Percentiles rank a stretch among this genome's conserved stretches.
Conservation (phyloP, 257 asterid genomes). For the Nicotiana tomentosiformis region DNA sequence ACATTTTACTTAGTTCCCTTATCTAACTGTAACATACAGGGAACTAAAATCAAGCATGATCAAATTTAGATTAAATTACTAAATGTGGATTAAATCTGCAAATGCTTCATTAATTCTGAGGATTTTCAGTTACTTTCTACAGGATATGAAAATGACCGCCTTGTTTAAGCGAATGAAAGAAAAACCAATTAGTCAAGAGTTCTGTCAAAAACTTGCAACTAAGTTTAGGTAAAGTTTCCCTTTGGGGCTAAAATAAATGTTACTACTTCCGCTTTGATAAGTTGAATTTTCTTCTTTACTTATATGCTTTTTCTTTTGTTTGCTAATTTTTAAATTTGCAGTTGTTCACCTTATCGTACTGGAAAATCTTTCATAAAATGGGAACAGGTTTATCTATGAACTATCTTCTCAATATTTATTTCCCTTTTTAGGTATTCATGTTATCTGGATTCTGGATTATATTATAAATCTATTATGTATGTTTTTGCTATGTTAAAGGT, state of each 20-base stretch:
- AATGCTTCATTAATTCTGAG: not conserved
- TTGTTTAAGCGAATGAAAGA: conserved; percentile 38
- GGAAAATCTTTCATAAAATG: conserved; percentile 42
- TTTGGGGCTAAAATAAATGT: not conserved
- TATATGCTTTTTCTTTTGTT: not conserved
- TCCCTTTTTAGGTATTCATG: not conserved
- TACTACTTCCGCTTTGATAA: not conserved
- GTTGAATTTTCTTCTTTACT: not conserved
- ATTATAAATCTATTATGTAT: not conserved
- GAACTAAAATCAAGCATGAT: not conserved
- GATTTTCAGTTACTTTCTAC: conserved; percentile 9
- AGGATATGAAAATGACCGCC: conserved; percentile 58
- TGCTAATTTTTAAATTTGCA: conserved; percentile 25
- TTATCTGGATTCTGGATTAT: not conserved
- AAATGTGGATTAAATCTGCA: not conserved
- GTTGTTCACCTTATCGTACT: conserved; percentile 50
- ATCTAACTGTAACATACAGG: not conserved
- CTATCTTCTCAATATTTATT: not conserved
- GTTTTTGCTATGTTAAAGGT: conserved; percentile 38
- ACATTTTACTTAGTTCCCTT: not conserved
- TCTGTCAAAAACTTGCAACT: conserved; percentile 55
- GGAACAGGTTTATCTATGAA: conserved; percentile 55
- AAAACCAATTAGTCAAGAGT: conserved; percentile 26
- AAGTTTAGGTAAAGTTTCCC: conserved; percentile 54
- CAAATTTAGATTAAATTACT: not conserved